Conservation (phyloP, 768 basidiomycete species). For the Mycena haematopus region DNA sequence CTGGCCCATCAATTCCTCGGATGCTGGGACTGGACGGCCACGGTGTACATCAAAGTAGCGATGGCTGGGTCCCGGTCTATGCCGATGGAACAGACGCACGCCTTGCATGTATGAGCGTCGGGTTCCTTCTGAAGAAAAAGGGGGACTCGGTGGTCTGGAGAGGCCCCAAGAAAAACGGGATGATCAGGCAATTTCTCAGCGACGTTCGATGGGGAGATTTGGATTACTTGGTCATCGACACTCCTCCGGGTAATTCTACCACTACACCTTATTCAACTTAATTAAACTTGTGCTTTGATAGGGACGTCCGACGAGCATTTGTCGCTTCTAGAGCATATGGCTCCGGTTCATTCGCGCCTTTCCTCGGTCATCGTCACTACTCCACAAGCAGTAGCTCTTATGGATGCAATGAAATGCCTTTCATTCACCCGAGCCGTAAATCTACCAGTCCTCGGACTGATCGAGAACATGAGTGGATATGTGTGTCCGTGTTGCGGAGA, state of each 20-base stretch:
- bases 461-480: slow-evolving; percentile 99
- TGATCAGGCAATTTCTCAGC: slow-evolving; percentile 94
- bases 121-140: slow-evolving; percentile 88
- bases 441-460: slow-evolving; percentile 86
- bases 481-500: slow-evolving; percentile 98
- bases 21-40: slow-evolving; percentile 92
- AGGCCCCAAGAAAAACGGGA: slow-evolving; percentile 98
- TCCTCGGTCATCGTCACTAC: slow-evolving; percentile 94
- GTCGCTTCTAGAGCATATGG: slow-evolving; percentile 91
- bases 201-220: slow-evolving; percentile 96
- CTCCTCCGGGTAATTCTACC: slow-evolving; percentile 82
- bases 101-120: slow-evolving; percentile 95
- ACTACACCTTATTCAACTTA: slow-evolving; percentile 14
- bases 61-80: slow-evolving; percentile 98
- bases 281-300: slow-evolving; percentile 43
- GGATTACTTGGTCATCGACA: slow-evolving; percentile 93
- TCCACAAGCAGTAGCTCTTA: slow-evolving; percentile 94
- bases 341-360: slow-evolving; percentile 78
- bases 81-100: slow-evolving; percentile 80
- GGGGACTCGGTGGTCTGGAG: slow-evolving; percentile 97
- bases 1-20: slow-evolving; percentile 92
- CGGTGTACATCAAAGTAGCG: slow-evolving; percentile 90
- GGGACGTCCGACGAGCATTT: slow-evolving; percentile 99
- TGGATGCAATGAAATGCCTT: slow-evolving; percentile 95
- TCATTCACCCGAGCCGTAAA: slow-evolving; percentile 91